Conservation (phyloP, 2,329 filamentous ascomycete genomes). For the Ophiostoma triangulosporum region DNA sequence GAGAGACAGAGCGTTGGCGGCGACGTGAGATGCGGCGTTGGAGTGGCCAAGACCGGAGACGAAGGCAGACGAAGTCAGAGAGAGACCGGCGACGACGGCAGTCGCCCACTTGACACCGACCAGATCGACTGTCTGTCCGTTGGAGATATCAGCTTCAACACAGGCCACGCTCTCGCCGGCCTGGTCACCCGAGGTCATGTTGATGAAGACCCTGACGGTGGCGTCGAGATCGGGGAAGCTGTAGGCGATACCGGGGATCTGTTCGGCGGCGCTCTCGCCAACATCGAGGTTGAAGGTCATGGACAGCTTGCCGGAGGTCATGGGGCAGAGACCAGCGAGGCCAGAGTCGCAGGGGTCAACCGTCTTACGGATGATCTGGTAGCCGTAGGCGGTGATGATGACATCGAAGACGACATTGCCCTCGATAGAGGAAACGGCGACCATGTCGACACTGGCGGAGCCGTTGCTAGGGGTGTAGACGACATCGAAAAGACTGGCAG, state of each 20-base stretch:
- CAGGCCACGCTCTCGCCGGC: slow-evolving; percentile 53
- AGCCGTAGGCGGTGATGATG: slow-evolving; percentile 61
- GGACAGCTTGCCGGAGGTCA: slow-evolving; percentile 52
- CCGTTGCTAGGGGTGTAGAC: slow-evolving; percentile 52
- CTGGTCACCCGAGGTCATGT: slow-evolving; percentile 35
- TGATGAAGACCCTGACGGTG: slow-evolving; percentile 61
- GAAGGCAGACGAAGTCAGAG: slow-evolving; percentile 61
- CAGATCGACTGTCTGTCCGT: slow-evolving; percentile 73
- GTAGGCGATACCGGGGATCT: slow-evolving; percentile 67
- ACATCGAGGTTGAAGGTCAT: slow-evolving; percentile 47
- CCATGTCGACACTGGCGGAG: slow-evolving; percentile 52
- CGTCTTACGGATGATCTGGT: slow-evolving; percentile 43
- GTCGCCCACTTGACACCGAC: slow-evolving; percentile 69
- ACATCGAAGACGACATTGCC: slow-evolving; percentile 61
- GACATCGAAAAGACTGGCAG: slow-evolving; percentile 68
- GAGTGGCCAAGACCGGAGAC: slow-evolving; percentile 73
- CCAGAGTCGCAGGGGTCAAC: slow-evolving; percentile 56
- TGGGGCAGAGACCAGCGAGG: slow-evolving; percentile 62
- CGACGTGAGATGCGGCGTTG: slow-evolving; percentile 77
- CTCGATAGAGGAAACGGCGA: slow-evolving; percentile 59
- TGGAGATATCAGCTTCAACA: slow-evolving; percentile 67
- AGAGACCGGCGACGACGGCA: slow-evolving; percentile 63
- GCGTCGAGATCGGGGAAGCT: slow-evolving; percentile 74
- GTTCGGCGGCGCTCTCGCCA: slow-evolving; percentile 36
- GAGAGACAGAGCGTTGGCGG: slow-evolving; percentile 69